A percentile compares a stretch with the other conserved stretches of the same genome.
phyloP scores from a whole-genome alignment of 495 filamentous ascomycete genomes.

The Apiosordaria backusii region DNA sequence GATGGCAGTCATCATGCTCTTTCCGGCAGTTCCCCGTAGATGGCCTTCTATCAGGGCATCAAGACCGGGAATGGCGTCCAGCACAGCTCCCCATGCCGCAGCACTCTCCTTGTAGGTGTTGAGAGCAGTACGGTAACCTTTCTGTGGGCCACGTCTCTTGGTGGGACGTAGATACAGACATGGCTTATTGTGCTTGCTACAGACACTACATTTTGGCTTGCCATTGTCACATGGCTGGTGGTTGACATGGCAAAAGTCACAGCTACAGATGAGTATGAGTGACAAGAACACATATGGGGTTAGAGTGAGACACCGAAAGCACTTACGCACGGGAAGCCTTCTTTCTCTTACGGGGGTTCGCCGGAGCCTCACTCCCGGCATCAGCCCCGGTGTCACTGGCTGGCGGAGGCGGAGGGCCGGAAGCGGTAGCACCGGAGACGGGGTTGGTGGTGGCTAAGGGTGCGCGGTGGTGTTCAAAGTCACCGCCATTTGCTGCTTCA shows the following conservation, averaged over 20 bases:
- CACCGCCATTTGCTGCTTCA: conserved; percentile 2
- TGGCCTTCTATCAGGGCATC: conserved; percentile 38
- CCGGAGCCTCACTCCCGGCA: conserved; percentile 29
- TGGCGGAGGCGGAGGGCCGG: conserved; percentile 13
- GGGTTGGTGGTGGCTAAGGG: conserved; percentile 8
- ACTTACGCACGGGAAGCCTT: conserved; percentile 40
- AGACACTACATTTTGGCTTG: conserved; percentile 36
- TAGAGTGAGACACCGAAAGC: not conserved
- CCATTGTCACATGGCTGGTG: conserved; percentile 41
- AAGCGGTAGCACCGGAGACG: conserved; percentile 6
- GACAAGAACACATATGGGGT: not conserved
- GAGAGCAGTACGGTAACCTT: conserved; percentile 38
- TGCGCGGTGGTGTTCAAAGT: conserved; percentile 6
- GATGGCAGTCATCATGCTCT: conserved; percentile 28
- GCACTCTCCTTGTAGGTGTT: conserved; percentile 41
- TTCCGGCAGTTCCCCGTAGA: conserved; percentile 26
- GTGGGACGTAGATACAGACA: conserved; percentile 37
- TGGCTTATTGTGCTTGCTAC: conserved; percentile 37
- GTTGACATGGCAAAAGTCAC: conserved; percentile 41
- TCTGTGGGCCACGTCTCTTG: conserved; percentile 38
- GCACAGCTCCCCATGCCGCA: conserved; percentile 38
- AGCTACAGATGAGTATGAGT: conserved; percentile 21
- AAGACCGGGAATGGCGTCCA: conserved; percentile 35
- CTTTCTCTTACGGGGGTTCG: conserved; percentile 38
- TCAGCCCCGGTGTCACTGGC: conserved; percentile 28